These are phyloP conservation scores for Cordyceps cateniannulata DNA, from an alignment of 2,329 filamentous ascomycete genomes.

Conservation along the genomic window DNA sequence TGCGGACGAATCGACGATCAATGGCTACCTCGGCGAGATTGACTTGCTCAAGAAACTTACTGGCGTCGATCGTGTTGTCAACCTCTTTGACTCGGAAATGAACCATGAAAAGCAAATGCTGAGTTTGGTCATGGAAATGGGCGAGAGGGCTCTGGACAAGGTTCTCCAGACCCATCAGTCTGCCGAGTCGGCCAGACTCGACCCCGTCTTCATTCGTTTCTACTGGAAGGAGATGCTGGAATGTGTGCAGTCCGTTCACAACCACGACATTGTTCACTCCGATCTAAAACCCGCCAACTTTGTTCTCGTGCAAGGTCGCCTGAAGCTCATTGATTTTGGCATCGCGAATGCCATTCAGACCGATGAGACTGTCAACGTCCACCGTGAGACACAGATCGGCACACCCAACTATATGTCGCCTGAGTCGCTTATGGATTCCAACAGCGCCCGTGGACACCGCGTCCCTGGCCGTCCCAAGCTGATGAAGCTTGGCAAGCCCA, in stretches of 20 bases:
- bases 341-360: conserved; percentile 96
- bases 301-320: conserved; percentile 77
- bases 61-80: conserved; percentile 83
- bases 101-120: conserved; percentile 87
- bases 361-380: conserved; percentile 94
- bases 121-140: conserved; percentile 94
- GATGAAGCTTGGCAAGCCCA: conserved; percentile 93
- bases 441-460: conserved; percentile 49
- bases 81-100: conserved; percentile 85
- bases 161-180: conserved; percentile 70
- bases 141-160: conserved; percentile 86
- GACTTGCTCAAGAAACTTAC: conserved; percentile 77
- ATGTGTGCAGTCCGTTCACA: conserved; percentile 83
- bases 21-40: conserved; percentile 91
- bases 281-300: conserved; percentile 98
- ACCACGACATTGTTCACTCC: conserved; percentile 88
- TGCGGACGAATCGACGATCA: conserved; percentile 75
- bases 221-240: conserved; percentile 99
- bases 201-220: conserved; percentile 87
- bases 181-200: conserved; percentile 67
- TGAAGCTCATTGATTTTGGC: conserved; percentile 97
- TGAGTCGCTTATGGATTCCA: conserved; percentile 84
- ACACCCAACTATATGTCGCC: conserved; percentile 99
- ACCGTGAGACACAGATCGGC: conserved; percentile 89
- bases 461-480: conserved; percentile 54